These are phyloP conservation scores for Botrytis porri DNA, from an alignment of 2,329 filamentous ascomycete species.

Conservation along the genomic window DNA sequence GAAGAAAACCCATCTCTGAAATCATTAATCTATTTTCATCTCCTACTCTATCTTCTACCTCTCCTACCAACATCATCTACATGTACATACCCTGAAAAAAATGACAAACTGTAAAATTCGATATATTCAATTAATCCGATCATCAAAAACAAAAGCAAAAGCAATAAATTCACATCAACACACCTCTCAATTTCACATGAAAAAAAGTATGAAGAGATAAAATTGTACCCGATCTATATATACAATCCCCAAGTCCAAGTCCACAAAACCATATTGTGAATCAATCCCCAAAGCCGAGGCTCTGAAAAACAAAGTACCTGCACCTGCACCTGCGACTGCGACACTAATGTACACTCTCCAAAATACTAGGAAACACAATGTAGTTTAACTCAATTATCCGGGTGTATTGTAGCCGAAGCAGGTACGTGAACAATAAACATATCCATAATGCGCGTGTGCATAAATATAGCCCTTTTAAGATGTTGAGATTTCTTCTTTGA, in stretches of 20 bases:
- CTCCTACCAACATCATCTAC: no score
- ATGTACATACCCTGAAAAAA: no score
- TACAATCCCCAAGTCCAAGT: not conserved
- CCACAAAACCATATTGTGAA: not conserved
- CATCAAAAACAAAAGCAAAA: no score
- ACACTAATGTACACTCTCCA: not conserved
- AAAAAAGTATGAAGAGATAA: not conserved
- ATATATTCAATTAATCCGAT: no score
- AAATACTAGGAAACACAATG: not conserved
- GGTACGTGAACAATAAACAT: not conserved
- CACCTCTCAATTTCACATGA: not conserved
- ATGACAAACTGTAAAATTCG: no score
- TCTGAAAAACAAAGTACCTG: not conserved
- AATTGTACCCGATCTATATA: not conserved
- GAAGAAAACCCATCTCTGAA: no score
- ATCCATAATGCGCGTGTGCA: not conserved
- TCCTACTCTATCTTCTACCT: no score
- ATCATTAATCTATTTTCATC: no score
- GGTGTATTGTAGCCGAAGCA: not conserved
- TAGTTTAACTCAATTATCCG: not conserved
- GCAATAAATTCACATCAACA: not conserved
- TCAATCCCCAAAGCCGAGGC: not conserved
- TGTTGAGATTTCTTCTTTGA: not conserved
- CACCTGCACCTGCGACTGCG: not conserved
- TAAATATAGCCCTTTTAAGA: not conserved